These are phyloP conservation scores for Neurospora intermedia DNA, from an alignment of 495 filamentous ascomycete species.

Conservation along the genomic window DNA sequence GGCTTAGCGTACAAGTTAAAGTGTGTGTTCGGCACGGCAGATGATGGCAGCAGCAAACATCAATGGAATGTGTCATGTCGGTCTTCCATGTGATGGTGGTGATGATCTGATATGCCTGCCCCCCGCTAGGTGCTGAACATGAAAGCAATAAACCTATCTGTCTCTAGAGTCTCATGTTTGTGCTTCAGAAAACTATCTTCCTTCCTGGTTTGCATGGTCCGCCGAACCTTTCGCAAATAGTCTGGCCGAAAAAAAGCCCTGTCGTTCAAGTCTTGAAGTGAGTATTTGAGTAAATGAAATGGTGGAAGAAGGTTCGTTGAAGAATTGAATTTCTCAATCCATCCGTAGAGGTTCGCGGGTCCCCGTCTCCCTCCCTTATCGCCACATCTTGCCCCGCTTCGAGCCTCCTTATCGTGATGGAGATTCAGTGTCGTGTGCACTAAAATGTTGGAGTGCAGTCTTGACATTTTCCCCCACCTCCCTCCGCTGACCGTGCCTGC, in stretches of 20 bases:
- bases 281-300: too few species aligned
- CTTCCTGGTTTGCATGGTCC: too few species aligned
- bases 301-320: too few species aligned
- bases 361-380: background rate
- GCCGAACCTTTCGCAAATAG: too few species aligned
- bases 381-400: background rate
- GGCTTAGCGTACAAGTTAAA: background rate
- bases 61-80: background rate
- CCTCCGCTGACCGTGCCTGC: background rate
- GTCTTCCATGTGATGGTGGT: background rate
- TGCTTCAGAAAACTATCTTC: too few species aligned
- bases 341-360: too few species aligned
- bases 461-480: background rate
- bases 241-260: too few species aligned
- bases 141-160: background rate
- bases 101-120: background rate
- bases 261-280: too few species aligned
- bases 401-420: background rate
- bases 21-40: background rate
- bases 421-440: background rate
- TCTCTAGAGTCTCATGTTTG: background rate
- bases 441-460: background rate
- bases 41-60: background rate
- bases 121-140: background rate
- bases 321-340: too few species aligned